Evolutionary conservation across 2,329 filamentous ascomycete genomes (phyloP).

Genomic region (Alternaria atra): DNA sequence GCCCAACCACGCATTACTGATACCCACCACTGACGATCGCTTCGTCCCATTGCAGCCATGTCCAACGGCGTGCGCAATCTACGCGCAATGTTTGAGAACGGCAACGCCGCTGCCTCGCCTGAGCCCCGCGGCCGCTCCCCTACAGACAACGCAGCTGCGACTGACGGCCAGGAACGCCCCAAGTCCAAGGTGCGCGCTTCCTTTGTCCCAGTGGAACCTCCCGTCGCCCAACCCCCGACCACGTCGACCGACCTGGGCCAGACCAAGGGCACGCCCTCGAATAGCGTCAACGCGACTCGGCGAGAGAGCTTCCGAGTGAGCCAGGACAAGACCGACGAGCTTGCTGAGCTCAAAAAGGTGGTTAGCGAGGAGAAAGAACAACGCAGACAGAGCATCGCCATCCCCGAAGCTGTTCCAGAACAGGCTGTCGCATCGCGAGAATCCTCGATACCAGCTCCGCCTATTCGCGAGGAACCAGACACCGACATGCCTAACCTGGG

Average conservation of each 20-base stretch:
- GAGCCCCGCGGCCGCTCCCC: constrained; percentile 57
- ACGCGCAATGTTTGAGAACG: constrained; percentile 60
- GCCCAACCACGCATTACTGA: constrained; percentile 27
- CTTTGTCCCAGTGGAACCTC: constrained; percentile 57
- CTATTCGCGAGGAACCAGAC: constrained; percentile 37
- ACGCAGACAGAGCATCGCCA: constrained; percentile 47
- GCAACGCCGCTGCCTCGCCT: constrained; percentile 47
- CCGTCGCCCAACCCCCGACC: constrained; percentile 41
- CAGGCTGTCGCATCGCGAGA: constrained; percentile 53
- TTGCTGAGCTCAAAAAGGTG: constrained; percentile 51
- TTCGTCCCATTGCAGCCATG: constrained; percentile 55
- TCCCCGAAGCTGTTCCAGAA: constrained; percentile 54
- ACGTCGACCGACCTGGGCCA: constrained; percentile 32
- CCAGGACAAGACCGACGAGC: constrained; percentile 45
- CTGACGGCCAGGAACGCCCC: constrained; percentile 46
- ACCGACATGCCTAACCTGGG: constrained; percentile 44
- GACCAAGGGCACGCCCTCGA: constrained; percentile 38
- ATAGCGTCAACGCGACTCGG: constrained; percentile 45
- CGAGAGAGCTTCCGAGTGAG: constrained; percentile 56
- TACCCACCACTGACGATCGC: constrained; percentile 36
- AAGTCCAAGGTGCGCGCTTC: constrained; percentile 58
- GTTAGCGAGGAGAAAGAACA: constrained; percentile 53
- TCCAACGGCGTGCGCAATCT: constrained; percentile 59
- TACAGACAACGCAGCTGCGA: constrained; percentile 41
- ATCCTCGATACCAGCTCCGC: constrained; percentile 48